phyloP scores from a whole-genome alignment of 1,284 basidiomycete genomes.

The Phellopilus nigrolimitatus region DNA sequence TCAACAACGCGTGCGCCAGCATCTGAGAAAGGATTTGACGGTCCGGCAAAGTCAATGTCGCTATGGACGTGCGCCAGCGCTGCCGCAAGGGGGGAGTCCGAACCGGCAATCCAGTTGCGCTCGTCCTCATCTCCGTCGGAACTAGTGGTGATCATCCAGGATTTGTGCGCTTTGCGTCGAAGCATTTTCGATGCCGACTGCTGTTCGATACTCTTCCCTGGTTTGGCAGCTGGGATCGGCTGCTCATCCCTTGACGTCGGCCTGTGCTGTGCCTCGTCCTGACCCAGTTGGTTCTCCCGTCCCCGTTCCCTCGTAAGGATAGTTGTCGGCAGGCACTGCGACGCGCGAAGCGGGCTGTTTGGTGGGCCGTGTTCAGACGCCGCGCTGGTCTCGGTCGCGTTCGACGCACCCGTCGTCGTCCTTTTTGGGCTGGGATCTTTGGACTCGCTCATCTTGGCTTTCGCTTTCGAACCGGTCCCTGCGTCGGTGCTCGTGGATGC shows the following conservation, averaged over 20 bases:
- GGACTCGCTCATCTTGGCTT: neutral
- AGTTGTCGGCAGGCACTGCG: too few species aligned
- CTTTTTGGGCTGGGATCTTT: slow-evolving; percentile 3
- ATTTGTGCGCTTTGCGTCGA: neutral
- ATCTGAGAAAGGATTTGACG: too few species aligned
- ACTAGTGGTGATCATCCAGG: neutral
- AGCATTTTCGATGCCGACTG: too few species aligned
- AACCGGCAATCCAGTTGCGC: neutral
- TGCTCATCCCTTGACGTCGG: too few species aligned
- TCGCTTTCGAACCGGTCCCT: neutral
- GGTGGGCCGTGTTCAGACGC: slow-evolving; percentile 8
- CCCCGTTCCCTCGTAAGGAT: neutral
- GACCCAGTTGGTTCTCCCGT: too few species aligned
- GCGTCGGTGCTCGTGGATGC: neutral
- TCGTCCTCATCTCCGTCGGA: neutral
- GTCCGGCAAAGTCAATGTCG: slow-evolving; percentile 5
- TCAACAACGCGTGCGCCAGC: too few species aligned
- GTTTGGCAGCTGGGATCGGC: too few species aligned
- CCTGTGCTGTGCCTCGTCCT: too few species aligned
- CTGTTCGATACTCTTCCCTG: too few species aligned
- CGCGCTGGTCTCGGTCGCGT: neutral
- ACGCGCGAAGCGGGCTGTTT: slow-evolving; percentile 3
- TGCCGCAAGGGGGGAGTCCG: neutral
- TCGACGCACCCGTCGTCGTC: slow-evolving; percentile 1
- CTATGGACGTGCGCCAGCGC: slow-evolving; percentile 6